Evolutionary conservation across 441 rosid genomes (phyloP), one percentile per base, ranked within the genome.

Genomic region (Sinapis alba): DNA sequence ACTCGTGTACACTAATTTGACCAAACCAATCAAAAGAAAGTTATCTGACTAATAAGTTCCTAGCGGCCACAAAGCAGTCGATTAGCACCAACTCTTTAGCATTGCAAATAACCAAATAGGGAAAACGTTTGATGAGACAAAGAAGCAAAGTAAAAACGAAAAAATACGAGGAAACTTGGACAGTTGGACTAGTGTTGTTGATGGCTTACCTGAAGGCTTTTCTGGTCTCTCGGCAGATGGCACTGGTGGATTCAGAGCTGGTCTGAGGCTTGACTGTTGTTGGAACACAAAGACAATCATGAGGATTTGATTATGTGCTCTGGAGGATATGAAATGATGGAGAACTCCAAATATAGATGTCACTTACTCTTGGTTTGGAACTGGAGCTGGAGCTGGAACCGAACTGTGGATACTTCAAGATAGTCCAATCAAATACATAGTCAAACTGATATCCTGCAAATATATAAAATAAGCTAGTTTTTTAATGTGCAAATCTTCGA

Each of bases 361-460:
- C 89, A 79, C 89, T 81, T 77, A 83, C 87, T 89, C 95, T 88
- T 63, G 98, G 86, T 87, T 88, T 88, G 64, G 99, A 87, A 51
- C 74, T 78, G 24, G 99, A 89, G 30, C 78, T 78, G 36, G 81
- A 61, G 34, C 69, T 41, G 0, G 80, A 53, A 61, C 90, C 84
- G 7, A 82, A 78, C 79, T 92, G 99, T 10, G 99, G 98, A 76
- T 92, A 87, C 88, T 94, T 94, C 88, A 96, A 80, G 51, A 93
- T 85, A 62, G 98, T 96, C 99, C 99, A 93, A 85, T 95, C 97
- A 73, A 93, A 95, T 28, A 94, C 91, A 83, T 88, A 90, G 75
- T 94, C 99, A 84, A 96, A 92, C 82, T 94, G 98, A 85, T 94
- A 93, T 64, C 98, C 99, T 96, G 87, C 79, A 88, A 13, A 58